phyloP scores from a whole-genome alignment of 2,329 filamentous ascomycete genomes.

The Cercospora nicotianae region DNA sequence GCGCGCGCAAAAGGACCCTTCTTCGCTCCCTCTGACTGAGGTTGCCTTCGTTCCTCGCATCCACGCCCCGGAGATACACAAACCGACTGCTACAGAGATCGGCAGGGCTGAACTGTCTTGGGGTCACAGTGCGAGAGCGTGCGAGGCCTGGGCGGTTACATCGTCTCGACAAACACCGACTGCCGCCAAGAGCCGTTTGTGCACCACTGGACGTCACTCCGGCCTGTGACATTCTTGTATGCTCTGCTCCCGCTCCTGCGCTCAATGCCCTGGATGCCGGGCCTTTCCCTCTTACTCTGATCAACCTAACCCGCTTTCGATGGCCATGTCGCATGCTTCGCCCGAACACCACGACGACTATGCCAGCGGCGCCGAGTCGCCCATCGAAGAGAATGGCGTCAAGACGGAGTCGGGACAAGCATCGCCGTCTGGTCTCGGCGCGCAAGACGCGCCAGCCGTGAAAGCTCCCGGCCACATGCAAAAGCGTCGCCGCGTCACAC shows the following conservation, averaged over 20 bases:
- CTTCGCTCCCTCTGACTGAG: neutral
- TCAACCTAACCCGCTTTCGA: neutral
- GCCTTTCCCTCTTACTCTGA: neutral
- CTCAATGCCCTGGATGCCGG: slow-evolving; percentile 3
- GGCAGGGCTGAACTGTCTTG: slow-evolving; percentile 9
- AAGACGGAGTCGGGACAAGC: slow-evolving; percentile 34
- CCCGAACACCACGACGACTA: slow-evolving; percentile 38
- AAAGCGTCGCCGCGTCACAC: slow-evolving; percentile 82
- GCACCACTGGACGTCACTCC: slow-evolving; percentile 12
- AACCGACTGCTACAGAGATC: neutral
- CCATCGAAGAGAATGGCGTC: slow-evolving; percentile 33
- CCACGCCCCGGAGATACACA: slow-evolving; percentile 3
- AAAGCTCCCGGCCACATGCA: slow-evolving; percentile 35
- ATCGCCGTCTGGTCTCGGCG: slow-evolving; percentile 27
- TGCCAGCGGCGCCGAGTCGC: slow-evolving; percentile 35
- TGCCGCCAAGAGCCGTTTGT: neutral
- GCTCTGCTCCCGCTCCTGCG: neutral
- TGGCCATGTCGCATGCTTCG: slow-evolving; percentile 36
- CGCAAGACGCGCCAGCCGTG: slow-evolving; percentile 23
- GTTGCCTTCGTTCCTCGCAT: neutral
- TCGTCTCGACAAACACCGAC: slow-evolving; percentile 13
- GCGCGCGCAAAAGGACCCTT: neutral
- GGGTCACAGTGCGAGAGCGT: slow-evolving; percentile 2
- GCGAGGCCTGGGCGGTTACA: slow-evolving; percentile 7
- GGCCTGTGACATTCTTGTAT: slow-evolving; percentile 9